phyloP scores from a whole-genome alignment of 169 alveolate species.

The Plasmodium inui region DNA sequence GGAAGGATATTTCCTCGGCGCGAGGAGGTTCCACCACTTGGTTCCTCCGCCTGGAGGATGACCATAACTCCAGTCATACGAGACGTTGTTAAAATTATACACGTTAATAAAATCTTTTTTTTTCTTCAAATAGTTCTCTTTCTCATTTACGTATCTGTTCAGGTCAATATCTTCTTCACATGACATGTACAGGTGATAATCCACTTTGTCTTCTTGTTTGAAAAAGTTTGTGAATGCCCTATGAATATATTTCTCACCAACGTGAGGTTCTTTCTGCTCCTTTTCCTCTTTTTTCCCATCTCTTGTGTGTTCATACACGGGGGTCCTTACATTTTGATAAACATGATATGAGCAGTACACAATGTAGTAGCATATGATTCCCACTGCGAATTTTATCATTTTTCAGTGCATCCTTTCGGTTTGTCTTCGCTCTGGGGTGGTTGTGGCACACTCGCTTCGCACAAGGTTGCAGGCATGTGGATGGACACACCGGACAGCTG shows the following conservation, averaged over 20 bases:
- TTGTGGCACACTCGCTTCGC: background rate
- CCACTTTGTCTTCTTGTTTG: slow-evolving; percentile 34
- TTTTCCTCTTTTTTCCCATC: background rate
- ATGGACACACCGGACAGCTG: background rate
- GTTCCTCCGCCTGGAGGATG: background rate
- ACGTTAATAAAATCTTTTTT: slow-evolving; percentile 39
- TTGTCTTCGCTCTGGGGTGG: background rate
- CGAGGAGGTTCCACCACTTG: background rate
- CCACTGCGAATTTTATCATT: slow-evolving; percentile 52
- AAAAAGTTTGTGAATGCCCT: slow-evolving; percentile 29
- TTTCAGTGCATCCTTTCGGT: background rate
- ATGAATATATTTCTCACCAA: background rate
- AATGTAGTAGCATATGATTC: slow-evolving; percentile 53
- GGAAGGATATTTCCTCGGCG: slow-evolving; percentile 1
- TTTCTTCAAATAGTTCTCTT: slow-evolving; percentile 19
- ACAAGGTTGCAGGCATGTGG: background rate
- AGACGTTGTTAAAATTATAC: slow-evolving; percentile 6
- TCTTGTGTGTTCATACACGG: slow-evolving; percentile 7
- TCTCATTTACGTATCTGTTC: slow-evolving; percentile 26
- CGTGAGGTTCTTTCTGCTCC: background rate
- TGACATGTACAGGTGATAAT: slow-evolving; percentile 61
- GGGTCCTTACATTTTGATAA: slow-evolving; percentile 39
- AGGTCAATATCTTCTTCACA: slow-evolving; percentile 56
- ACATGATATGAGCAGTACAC: slow-evolving; percentile 31
- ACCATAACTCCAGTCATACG: slow-evolving; percentile 14